These are phyloP conservation scores for Aleurites moluccanus DNA, from an alignment of 441 rosid genomes.

Conservation along the genomic window DNA sequence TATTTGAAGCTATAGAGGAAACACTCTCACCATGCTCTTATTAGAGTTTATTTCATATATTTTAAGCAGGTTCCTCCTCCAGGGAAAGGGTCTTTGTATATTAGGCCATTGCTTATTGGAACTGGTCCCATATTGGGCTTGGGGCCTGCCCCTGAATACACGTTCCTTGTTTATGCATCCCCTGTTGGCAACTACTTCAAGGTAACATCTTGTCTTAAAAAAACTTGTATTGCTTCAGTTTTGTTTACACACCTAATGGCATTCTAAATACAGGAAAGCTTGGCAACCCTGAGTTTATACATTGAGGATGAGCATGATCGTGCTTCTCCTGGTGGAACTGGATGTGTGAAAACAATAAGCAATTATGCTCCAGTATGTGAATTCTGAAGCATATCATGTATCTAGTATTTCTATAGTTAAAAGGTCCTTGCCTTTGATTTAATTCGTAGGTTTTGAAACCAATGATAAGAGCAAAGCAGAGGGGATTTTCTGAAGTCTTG, in stretches of 20 bases:
- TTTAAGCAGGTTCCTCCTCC: constrained; percentile 38
- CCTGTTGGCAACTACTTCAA: constrained; percentile 44
- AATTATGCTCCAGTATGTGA: constrained; percentile 43
- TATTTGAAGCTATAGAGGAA: no score
- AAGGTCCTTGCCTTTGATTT: no score
- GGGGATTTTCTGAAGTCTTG: constrained; percentile 70
- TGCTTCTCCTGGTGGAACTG: constrained; percentile 41
- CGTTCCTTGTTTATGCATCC: constrained; percentile 42
- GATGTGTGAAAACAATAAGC: constrained; percentile 28
- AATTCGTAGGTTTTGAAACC: no score
- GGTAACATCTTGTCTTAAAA: no score
- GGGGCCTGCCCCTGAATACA: constrained; percentile 46
- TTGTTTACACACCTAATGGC: no score
- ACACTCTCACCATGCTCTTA: not conserved
- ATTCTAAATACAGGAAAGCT: constrained; percentile 42
- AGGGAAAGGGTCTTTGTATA: constrained; percentile 45
- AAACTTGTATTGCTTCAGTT: no score
- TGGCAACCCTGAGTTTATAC: constrained; percentile 36
- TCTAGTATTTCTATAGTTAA: no score
- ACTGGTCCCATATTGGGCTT: constrained; percentile 43
- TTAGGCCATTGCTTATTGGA: constrained; percentile 48
- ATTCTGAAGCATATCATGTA: no score
- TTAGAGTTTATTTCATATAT: not conserved
- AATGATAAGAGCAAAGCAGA: no score
- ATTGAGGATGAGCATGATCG: constrained; percentile 39